Evolutionary conservation across 1,139 yeast genomes (phyloP).

Genomic region (Suhomyces panamericanus): DNA sequence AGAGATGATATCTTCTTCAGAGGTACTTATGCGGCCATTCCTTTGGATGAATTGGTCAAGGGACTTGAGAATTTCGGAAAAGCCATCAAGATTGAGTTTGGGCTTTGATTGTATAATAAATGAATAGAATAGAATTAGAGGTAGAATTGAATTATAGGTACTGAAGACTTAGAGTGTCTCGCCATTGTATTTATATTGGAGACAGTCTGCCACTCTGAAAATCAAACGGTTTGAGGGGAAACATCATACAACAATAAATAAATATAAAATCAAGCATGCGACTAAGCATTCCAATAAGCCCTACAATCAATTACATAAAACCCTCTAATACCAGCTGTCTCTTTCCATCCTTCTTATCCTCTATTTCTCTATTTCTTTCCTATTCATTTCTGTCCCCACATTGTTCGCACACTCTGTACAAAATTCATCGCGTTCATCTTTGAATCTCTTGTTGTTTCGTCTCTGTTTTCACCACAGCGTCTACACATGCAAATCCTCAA

Average conservation of each 20-base stretch:
- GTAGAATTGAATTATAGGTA: too few relatives aligned
- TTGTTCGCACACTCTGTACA: background rate
- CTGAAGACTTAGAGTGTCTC: too few relatives aligned
- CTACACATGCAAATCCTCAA: constrained; percentile 66
- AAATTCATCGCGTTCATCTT: background rate
- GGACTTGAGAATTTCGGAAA: constrained; percentile 70
- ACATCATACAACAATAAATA: too few relatives aligned
- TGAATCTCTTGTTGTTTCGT: background rate
- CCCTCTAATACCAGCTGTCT: too few relatives aligned
- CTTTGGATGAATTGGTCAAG: constrained; percentile 54
- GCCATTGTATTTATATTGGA: too few relatives aligned
- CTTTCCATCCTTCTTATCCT: too few relatives aligned
- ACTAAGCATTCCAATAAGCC: too few relatives aligned
- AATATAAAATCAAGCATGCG: too few relatives aligned
- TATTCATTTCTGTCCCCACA: background rate
- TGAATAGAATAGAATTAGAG: background rate
- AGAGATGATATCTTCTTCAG: constrained; percentile 67
- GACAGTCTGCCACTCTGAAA: too few relatives aligned
- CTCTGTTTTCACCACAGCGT: background rate
- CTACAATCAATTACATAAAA: too few relatives aligned
- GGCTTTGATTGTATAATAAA: constrained; percentile 14
- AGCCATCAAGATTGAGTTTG: constrained; percentile 51
- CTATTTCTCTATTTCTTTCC: too few relatives aligned
- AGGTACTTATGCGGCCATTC: constrained; percentile 88
- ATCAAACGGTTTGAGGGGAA: too few relatives aligned